Conservation (phyloP, 768 basidiomycete species). For the Clathrus columnatus region DNA sequence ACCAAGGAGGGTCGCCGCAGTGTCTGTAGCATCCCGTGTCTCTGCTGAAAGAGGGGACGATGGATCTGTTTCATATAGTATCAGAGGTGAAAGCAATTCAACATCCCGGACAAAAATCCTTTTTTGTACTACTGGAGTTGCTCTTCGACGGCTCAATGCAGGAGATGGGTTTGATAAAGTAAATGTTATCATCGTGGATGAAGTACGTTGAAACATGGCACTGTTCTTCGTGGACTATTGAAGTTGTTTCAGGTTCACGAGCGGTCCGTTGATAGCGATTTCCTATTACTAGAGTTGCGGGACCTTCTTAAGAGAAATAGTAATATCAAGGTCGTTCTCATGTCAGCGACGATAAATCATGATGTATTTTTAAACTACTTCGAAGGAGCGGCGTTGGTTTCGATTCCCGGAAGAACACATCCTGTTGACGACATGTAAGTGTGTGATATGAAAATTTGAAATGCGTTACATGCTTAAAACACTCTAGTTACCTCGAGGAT, state of each 20-base stretch:
- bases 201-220: constrained; percentile 38
- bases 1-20: constrained; percentile 80
- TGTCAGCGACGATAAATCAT: constrained; percentile 95
- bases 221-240: neutral
- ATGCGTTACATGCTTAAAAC: constrained; percentile 3
- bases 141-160: constrained; percentile 65
- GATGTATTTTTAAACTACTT: constrained; percentile 81
- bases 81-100: constrained; percentile 76
- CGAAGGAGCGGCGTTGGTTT: constrained; percentile 65
- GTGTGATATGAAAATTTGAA: constrained; percentile 4
- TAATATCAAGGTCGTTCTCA: constrained; percentile 71
- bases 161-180: constrained; percentile 64
- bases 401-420: constrained; percentile 75
- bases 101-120: constrained; percentile 61
- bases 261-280: constrained; percentile 84
- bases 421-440: constrained; percentile 70
- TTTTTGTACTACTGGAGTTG: constrained; percentile 94
- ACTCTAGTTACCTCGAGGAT: constrained; percentile 74
- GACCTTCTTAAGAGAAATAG: constrained; percentile 59
- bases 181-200: constrained; percentile 85
- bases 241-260: constrained; percentile 64
- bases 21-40: constrained; percentile 82
- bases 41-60: constrained; percentile 71
- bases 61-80: constrained; percentile 78
- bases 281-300: constrained; percentile 75